These are phyloP conservation scores for Ramalina intermedia DNA, from an alignment of 495 filamentous ascomycete genomes.

Conservation along the genomic window DNA sequence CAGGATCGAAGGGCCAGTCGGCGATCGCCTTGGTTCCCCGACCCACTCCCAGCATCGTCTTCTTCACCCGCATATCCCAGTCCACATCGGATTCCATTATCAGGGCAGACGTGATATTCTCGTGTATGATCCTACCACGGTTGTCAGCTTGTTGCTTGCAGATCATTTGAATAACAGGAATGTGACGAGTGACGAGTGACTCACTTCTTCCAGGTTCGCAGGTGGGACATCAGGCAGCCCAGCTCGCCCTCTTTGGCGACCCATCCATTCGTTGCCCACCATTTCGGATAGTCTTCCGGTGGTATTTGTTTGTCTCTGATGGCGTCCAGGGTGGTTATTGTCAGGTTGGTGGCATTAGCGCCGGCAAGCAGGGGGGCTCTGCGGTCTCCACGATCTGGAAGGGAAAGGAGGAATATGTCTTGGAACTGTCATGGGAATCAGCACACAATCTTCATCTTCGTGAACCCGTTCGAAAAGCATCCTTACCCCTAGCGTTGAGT, in stretches of 20 bases:
- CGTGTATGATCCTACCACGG: slow-evolving; percentile 21
- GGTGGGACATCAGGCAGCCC: slow-evolving; percentile 13
- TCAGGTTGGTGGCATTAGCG: slow-evolving; percentile 10
- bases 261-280: slow-evolving; percentile 10
- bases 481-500: slow-evolving; percentile 11
- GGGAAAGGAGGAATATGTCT: slow-evolving; percentile 10
- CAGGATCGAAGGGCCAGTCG: slow-evolving; percentile 16
- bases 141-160: background rate
- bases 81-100: slow-evolving; percentile 35
- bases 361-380: slow-evolving; percentile 9
- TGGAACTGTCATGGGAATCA: slow-evolving; percentile 7
- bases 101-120: slow-evolving; percentile 27
- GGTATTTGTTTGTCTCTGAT: slow-evolving; percentile 13
- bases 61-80: slow-evolving; percentile 30
- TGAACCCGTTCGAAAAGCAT: background rate
- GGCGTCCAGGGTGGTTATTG: slow-evolving; percentile 9
- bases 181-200: background rate
- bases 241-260: slow-evolving; percentile 12
- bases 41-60: slow-evolving; percentile 23
- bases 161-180: background rate
- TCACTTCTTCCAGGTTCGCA: slow-evolving; percentile 11
- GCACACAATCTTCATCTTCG: background rate
- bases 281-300: slow-evolving; percentile 7
- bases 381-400: slow-evolving; percentile 11
- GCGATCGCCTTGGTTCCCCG: slow-evolving; percentile 45